phyloP scores from a whole-genome alignment of 139 green algal genomes.

The Axilococcus clingmanii region DNA sequence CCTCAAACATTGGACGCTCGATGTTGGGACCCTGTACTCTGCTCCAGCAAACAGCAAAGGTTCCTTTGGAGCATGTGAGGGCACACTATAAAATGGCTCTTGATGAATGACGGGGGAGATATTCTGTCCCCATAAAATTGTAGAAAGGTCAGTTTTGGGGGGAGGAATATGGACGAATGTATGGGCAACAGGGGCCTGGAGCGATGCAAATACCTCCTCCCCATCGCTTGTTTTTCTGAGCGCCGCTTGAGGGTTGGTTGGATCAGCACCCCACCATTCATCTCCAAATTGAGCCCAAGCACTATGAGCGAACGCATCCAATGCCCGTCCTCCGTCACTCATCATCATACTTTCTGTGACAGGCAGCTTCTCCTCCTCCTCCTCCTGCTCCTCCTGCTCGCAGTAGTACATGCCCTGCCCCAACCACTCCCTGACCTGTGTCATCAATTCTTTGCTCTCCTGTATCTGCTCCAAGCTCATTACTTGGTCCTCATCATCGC shows the following conservation, averaged over 20 bases:
- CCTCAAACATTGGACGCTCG: constrained; percentile 17
- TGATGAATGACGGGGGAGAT: constrained; percentile 33
- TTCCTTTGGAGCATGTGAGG: constrained; percentile 31
- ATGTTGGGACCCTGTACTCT: constrained; percentile 35
- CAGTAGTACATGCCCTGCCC: no score
- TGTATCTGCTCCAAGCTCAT: not conserved
- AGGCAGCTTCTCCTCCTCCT: not conserved
- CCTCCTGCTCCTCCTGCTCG: not conserved
- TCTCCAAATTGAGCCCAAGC: no score
- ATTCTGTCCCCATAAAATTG: constrained; percentile 10
- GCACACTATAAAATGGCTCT: constrained; percentile 47
- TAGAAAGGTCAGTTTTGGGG: constrained; percentile 24
- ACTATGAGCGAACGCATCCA: no score
- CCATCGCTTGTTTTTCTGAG: no score
- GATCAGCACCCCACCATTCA: no score
- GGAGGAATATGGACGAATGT: no score
- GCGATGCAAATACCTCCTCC: no score
- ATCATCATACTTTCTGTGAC: no score
- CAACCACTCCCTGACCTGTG: no score
- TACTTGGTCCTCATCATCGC: not conserved
- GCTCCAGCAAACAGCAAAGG: constrained; percentile 39
- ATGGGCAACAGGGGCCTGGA: no score
- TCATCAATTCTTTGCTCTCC: not conserved
- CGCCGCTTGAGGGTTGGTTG: no score
- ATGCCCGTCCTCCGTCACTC: no score